Evolutionary conservation across 306 rosid species (phyloP).

Genomic region (Mimosa pudica): DNA sequence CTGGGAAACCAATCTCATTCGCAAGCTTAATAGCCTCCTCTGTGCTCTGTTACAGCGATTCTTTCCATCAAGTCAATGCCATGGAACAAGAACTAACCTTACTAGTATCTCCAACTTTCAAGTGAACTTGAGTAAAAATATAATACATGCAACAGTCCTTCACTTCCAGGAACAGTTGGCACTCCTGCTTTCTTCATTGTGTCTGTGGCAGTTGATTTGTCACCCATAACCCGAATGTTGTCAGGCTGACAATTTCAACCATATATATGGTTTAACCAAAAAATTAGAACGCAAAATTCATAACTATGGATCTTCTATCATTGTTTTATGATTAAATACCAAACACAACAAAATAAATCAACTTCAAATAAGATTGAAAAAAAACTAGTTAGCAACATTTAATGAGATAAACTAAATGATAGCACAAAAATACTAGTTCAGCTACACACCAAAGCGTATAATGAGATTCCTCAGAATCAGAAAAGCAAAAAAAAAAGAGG

Average conservation of each 20-base stretch:
- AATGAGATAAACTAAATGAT: neutral
- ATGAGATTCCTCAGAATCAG: conserved; percentile 4
- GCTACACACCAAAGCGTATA: neutral
- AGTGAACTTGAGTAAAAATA: conserved; percentile 21
- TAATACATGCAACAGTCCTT: conserved; percentile 80
- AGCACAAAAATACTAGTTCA: neutral
- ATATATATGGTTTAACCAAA: conserved; percentile 33
- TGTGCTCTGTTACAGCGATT: conserved; percentile 60
- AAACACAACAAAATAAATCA: neutral
- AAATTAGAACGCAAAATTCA: conserved; percentile 15
- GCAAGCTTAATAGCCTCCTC: conserved; percentile 92
- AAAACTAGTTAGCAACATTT: conserved; percentile 6
- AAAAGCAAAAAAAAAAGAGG: neutral
- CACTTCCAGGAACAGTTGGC: conserved; percentile 85
- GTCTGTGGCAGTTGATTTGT: conserved; percentile 91
- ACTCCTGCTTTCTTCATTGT: conserved; percentile 90
- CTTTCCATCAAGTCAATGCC: conserved; percentile 5
- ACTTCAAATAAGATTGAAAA: conserved; percentile 21
- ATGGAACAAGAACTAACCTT: conserved; percentile 27
- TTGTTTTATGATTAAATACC: conserved; percentile 18
- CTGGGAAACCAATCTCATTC: conserved; percentile 91
- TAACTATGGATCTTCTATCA: neutral
- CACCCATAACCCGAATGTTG: conserved; percentile 96
- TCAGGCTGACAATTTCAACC: conserved; percentile 69
- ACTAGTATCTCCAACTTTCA: conserved; percentile 23